Base-by-base conservation (phyloP, 2,329 filamentous ascomycete genomes). In the Penicillium rolfsii region DNA sequence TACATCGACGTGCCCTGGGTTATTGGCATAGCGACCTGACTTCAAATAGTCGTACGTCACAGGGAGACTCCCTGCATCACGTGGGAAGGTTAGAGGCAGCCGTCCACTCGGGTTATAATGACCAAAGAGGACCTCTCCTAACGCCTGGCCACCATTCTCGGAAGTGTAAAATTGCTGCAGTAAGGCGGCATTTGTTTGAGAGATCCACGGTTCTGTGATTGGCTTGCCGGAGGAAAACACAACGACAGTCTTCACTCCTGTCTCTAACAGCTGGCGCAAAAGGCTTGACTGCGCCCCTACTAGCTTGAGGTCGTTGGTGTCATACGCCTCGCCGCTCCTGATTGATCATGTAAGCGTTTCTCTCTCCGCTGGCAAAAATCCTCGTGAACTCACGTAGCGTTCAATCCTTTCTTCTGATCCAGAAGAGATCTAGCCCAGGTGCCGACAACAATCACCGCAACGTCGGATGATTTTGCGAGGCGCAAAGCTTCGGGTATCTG, bases 121-220 rank as follows among this genome's bases (percentile, higher is more conserved):
- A 26, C 46, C 46, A 30, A 49, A 49, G 11, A 49, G 22, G 28
- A 49, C 12, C 19, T 49, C 46, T 49, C 9, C 46, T 16, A 49
- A 16, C 1, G 46, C 46, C 4, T 49, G 9, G 24, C 46, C 46
- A 49, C 46, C 46, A 12, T 49, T 26, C 24, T 49, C 46, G 19
- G 46, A 49, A 16, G 46, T 24, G 24, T 49, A 49, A n/a, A 49
- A 49, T 49, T 33, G 46, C 24, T 49, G 46, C 6, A 49, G 19
- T 24, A 49, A 12, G 9, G 46, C 46, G 8, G 46, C 19, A n/a
- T 24, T 8, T 5, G 6, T 33, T 4, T 49, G 8, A 30, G 46
- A 49, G 9, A 49, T 24, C 26, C 46, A 49, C 9, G 46, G 22
- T 16, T 49, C 46, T 9, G 19, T 49, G 26, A 49, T n/a, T n/a